Conservation (phyloP, 2,329 filamentous ascomycete genomes). For the Aureobasidium uvarum region DNA sequence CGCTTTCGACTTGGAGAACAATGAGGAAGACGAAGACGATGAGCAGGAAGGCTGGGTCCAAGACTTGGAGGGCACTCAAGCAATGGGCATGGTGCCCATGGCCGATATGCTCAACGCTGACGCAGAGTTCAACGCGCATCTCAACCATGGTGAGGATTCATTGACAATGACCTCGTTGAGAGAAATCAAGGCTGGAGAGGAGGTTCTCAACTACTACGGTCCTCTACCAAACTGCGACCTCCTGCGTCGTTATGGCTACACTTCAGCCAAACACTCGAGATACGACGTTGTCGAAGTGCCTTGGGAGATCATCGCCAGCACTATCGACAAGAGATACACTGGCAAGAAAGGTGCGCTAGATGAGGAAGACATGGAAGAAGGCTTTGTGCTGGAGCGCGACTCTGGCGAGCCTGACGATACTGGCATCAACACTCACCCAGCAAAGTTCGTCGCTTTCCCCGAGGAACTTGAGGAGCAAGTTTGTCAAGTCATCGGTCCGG, state of each 20-base stretch:
- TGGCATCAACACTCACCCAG: conserved; percentile 8
- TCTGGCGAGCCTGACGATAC: conserved; percentile 25
- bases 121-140: conserved; percentile 68
- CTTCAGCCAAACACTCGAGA: conserved; percentile 71
- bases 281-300: conserved; percentile 83
- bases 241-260: conserved; percentile 80
- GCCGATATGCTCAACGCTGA: conserved; percentile 89
- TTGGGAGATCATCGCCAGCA: conserved; percentile 53
- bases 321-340: conserved; percentile 15
- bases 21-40: conserved; percentile 54
- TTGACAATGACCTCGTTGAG: conserved; percentile 72
- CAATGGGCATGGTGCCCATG: conserved; percentile 86
- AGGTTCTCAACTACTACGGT: conserved; percentile 88
- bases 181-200: conserved; percentile 66
- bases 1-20: conserved; percentile 73
- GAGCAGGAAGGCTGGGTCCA: conserved; percentile 53
- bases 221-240: conserved; percentile 79
- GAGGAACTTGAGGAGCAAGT: conserved; percentile 26
- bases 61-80: conserved; percentile 49
- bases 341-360: conserved; percentile 11
- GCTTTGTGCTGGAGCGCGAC: conserved; percentile 26
- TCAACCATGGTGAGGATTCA: conserved; percentile 58
- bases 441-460: conserved; percentile 16
- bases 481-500: conserved; percentile 8
- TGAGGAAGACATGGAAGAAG: conserved; percentile 21